A percentile compares a stretch with the other conserved stretches of the same genome.
These are phyloP conservation scores for Beauveria caledonica DNA, from an alignment of 2,329 filamentous ascomycete genomes.

Conservation along the genomic window DNA sequence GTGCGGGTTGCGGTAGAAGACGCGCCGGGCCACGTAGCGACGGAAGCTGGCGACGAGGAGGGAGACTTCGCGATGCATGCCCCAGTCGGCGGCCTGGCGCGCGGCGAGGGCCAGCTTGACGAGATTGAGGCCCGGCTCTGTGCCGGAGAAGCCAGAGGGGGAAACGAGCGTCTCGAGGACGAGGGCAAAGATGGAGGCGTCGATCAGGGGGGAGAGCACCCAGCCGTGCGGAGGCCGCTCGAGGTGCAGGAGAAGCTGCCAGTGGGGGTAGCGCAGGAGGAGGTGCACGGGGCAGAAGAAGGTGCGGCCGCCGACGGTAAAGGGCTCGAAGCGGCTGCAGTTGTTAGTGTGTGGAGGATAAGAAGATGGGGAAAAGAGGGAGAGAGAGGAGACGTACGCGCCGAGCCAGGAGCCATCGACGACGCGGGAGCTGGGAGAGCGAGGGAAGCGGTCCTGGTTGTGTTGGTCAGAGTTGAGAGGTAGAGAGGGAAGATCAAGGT, in stretches of 20 bases:
- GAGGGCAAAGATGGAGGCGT: constrained; percentile 17
- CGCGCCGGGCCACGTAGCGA: constrained; percentile 18
- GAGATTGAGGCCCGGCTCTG: constrained; percentile 18
- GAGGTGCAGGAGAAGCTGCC: constrained; percentile 6
- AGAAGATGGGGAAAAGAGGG: neutral
- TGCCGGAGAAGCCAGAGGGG: constrained; percentile 14
- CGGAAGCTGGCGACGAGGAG: constrained; percentile 15
- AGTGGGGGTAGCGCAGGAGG: constrained; percentile 6
- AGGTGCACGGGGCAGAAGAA: constrained; percentile 11
- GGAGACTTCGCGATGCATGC: constrained; percentile 14
- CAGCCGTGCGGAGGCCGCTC: constrained; percentile 11
- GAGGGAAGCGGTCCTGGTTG: constrained; percentile 4
- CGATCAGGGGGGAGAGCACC: constrained; percentile 5
- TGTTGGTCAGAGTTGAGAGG: neutral
- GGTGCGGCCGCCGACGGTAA: constrained; percentile 9
- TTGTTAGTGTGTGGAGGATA: neutral
- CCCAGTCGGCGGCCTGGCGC: constrained; percentile 12
- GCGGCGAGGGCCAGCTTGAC: constrained; percentile 16
- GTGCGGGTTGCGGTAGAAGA: constrained; percentile 20
- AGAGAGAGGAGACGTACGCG: neutral
- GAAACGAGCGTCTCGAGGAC: constrained; percentile 16
- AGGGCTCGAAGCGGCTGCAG: constrained; percentile 5
- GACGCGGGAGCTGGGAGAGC: neutral
- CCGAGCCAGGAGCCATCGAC: constrained; percentile 8
- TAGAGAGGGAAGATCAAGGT: neutral